Evolutionary conservation across 2,329 filamentous ascomycete genomes (phyloP), one percentile per base, ranked within the genome.

Genomic region (Pyricularia grisea): DNA sequence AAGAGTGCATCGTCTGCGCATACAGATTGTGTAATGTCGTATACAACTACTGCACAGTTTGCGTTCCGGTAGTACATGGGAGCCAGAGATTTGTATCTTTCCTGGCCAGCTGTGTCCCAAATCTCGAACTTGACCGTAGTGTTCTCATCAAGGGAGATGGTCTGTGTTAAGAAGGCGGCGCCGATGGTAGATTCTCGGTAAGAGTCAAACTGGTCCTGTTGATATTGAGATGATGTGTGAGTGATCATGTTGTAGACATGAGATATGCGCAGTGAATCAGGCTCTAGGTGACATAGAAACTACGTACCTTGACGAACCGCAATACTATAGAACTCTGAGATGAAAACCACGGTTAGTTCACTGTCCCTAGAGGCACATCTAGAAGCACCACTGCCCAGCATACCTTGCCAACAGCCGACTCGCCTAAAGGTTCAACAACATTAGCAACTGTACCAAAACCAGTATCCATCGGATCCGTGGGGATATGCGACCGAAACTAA

Each of bases 61-160:
- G 96, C 96, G 79, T 99, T 99, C 76, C 96, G 87, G 84, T 99
- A 99, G 85, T 99, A 99, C 95, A 99, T 99, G 75, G 95, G 95
- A 42, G 95, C 95, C 73, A 99, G 86, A 14, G 95, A 98, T 86
- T 98, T 98, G 87, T 98, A 99, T 77, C 96, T 89, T 82, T 99
- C 95, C 83, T 99, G 95, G 72, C 95, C 95, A 72, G 95, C 95
- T 11, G 95, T 99, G 81, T 97, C 94, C 94, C 95, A 99, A 78
- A 99, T 99, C 82, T 99, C 95, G 78, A 99, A 99, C 85, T 99
- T 99, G 81, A 99, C 94, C 69, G 95, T 99, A 70, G 95, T 98
- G 81, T 89, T 95, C 78, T 98, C 95, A 79, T 98, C 94, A 81
- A 99, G 91, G 70, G 94, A 94, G 79, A 99, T 97, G 74, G 95